Percentiles rank a stretch among this genome's conserved stretches.
These are phyloP conservation scores for Bisporella sp. DNA, from an alignment of 2,329 filamentous ascomycete species.

Conservation along the genomic window DNA sequence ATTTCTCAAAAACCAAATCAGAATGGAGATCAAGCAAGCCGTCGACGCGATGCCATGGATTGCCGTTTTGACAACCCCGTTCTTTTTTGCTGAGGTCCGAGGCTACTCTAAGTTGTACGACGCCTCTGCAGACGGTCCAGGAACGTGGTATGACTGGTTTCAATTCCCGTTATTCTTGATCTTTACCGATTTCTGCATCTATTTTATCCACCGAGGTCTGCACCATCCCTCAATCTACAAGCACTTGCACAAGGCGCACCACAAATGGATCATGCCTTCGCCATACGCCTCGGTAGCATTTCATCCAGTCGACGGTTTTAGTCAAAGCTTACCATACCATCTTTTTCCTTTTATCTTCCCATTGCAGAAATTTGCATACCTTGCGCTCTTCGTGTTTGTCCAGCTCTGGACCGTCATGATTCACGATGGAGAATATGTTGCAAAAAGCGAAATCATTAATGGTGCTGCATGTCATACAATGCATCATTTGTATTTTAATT, in stretches of 20 bases:
- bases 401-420: slow-evolving; percentile 98
- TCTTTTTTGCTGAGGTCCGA: slow-evolving; percentile 77
- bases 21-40: slow-evolving; percentile 77
- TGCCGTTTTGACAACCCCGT: slow-evolving; percentile 71
- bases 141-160: slow-evolving; percentile 66
- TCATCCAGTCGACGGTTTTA: slow-evolving; percentile 87
- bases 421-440: slow-evolving; percentile 89
- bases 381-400: slow-evolving; percentile 82
- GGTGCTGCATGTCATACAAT: slow-evolving; percentile 90
- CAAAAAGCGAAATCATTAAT: slow-evolving; percentile 86
- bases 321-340: slow-evolving; percentile 87
- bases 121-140: slow-evolving; percentile 65
- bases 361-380: slow-evolving; percentile 83
- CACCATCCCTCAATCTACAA: slow-evolving; percentile 82
- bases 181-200: slow-evolving; percentile 87
- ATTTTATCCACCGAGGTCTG: slow-evolving; percentile 82
- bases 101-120: slow-evolving; percentile 88
- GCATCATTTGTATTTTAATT: slow-evolving; percentile 83
- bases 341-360: slow-evolving; percentile 90
- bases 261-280: slow-evolving; percentile 99
- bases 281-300: slow-evolving; percentile 91
- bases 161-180: slow-evolving; percentile 85
- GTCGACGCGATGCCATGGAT: slow-evolving; percentile 72
- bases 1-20: slow-evolving; percentile 90
- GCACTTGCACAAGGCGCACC: slow-evolving; percentile 88